phyloP scores from a whole-genome alignment of 805 yeast genomes.

The Barnettozyma siamensis region DNA sequence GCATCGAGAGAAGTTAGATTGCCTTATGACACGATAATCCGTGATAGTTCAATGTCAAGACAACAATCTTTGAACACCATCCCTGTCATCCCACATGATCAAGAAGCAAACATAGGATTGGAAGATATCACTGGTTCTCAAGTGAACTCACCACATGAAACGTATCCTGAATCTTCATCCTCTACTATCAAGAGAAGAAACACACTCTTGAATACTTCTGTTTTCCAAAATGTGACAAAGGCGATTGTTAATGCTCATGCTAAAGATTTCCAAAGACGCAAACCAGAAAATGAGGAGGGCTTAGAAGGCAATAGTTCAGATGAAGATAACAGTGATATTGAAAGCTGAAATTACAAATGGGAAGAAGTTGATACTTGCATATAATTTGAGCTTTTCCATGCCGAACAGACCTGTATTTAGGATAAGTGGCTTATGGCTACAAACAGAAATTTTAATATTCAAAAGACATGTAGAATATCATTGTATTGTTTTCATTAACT shows the following conservation, averaged over 20 bases:
- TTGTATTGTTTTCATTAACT: no score
- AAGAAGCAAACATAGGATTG: conserved; percentile 6
- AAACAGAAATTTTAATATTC: conserved; percentile 10
- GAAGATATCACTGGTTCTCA: not conserved
- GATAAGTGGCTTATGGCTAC: not conserved
- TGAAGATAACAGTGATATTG: conserved; percentile 30
- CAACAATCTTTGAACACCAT: not conserved
- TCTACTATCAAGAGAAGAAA: conserved; percentile 17
- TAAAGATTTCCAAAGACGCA: conserved; percentile 63
- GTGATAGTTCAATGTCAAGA: conserved; percentile 23
- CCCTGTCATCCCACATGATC: conserved; percentile 2
- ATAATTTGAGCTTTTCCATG: no score
- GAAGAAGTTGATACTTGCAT: no score
- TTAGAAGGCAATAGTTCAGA: conserved; percentile 20
- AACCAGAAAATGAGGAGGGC: conserved; percentile 14
- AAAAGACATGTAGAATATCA: no score
- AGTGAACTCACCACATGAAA: not conserved
- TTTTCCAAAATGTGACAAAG: conserved; percentile 41
- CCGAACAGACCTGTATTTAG: no score
- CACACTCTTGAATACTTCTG: conserved; percentile 18
- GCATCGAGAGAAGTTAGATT: conserved; percentile 85
- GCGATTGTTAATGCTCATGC: conserved; percentile 73
- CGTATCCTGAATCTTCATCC: not conserved
- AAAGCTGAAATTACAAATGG: conserved; percentile 12
- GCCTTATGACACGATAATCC: conserved; percentile 56